Base-by-base conservation (phyloP, 1,284 basidiomycete genomes). In the Apiotrichum gamsii region DNA sequence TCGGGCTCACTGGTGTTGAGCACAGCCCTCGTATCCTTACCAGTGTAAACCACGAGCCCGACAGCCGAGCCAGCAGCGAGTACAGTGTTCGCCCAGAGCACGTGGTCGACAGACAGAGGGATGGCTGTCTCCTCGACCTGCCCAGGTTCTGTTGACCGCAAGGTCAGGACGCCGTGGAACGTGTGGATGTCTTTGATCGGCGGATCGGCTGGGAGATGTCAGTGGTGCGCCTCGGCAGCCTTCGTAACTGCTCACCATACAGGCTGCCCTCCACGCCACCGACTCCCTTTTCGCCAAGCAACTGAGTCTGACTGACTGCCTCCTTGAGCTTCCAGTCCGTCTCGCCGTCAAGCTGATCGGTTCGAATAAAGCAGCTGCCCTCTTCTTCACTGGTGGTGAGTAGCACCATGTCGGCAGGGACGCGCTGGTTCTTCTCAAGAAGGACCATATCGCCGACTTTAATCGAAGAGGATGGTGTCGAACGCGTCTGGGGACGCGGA, bases 311-410 rank as follows among this genome's bases (percentile, higher is more conserved):
- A 2, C 84, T 80, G 4, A 95, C 84, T 0, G 94, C 93, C 1
- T 96, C 84, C 10, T 89, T 82, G 41, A 97, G 76, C 70, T 99
- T 99, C 95, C 95, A 98, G 62, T 98, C 95, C 1, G 95, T 99
- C 73, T 99, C 95, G 36, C 95, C 95, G 60, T 99, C 95, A 10
- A 99, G 78, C 66, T 98, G 95, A 71, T 99, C 95, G 0, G 95
- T 99, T 5, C 94, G 79, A 44, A 99, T 87, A 70, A 98, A 99
- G 68, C 94, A 97, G 1, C 91, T 93, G 2, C 95, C 95, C 28
- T 84, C 70, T 25, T 72, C 69, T 46, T 73, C 93, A 2, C 83
- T 86, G 0, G 94, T 97, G 30, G 84, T 82, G 8, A 99, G 76
- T 15, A 99, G 77, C 1, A 97, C 81, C 70, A 97, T 80, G 62